Evolutionary conservation across 2,329 filamentous ascomycete species (phyloP).

Genomic region (Fusarium sp.): DNA sequence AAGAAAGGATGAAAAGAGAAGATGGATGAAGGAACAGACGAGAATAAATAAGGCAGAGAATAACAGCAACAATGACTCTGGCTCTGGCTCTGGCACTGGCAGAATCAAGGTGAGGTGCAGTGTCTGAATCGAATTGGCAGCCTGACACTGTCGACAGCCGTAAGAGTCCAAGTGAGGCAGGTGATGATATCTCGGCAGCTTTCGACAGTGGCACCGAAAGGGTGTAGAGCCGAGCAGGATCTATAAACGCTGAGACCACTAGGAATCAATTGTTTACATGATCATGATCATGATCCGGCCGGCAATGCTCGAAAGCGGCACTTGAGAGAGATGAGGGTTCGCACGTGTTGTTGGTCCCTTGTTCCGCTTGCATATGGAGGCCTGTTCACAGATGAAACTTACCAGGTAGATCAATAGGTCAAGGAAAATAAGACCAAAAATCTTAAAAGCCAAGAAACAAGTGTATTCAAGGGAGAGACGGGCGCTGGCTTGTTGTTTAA

Average conservation of each 20-base stretch:
- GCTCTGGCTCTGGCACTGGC: not conserved
- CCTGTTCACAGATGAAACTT: conserved; percentile 16
- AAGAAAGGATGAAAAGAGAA: not conserved
- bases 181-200: not conserved
- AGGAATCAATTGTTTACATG: not conserved
- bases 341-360: not conserved
- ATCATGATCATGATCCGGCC: not conserved
- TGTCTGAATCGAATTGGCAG: conserved; percentile 1
- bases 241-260: conserved; percentile 13
- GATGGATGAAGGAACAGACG: not conserved
- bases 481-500: not conserved
- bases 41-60: conserved; percentile 15
- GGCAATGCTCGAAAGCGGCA: conserved; percentile 12
- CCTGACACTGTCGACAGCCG: conserved; percentile 6
- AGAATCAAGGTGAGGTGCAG: not conserved
- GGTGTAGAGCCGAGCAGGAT: not conserved
- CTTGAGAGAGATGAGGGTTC: not conserved
- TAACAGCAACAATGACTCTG: not conserved
- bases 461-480: conserved; percentile 15
- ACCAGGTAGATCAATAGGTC: conserved; percentile 17
- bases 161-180: conserved; percentile 7
- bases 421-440: not conserved
- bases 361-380: conserved; percentile 12
- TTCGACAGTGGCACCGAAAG: not conserved
- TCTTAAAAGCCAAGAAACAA: not conserved